These are phyloP conservation scores for Gracilaria gracilis DNA, from an alignment of 23 red algal species.

Conservation along the genomic window DNA sequence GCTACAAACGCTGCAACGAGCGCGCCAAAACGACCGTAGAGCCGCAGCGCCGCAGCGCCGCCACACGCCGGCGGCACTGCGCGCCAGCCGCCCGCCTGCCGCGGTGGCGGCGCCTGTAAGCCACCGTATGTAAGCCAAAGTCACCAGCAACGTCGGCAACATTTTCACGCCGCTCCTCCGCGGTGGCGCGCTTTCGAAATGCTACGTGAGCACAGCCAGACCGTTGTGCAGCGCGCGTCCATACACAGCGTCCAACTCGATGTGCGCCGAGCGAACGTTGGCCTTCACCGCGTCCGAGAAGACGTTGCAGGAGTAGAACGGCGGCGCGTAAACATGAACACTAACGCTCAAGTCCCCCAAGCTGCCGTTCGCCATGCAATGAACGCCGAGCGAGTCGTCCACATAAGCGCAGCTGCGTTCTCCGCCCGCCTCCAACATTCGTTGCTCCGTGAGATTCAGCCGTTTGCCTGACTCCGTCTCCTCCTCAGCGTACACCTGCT, in stretches of 20 bases:
- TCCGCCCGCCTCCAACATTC: too few species aligned
- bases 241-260: not conserved
- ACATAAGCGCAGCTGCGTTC: not conserved
- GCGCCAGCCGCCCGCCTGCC: not conserved
- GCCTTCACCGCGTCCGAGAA: not conserved
- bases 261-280: not conserved
- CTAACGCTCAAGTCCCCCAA: not conserved
- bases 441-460: not conserved
- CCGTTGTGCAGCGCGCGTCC: too few species aligned
- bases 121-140: not conserved
- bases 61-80: not conserved
- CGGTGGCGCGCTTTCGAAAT: too few species aligned
- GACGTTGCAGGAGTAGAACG: not conserved
- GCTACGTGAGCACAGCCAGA: too few species aligned
- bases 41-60: not conserved
- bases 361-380: not conserved
- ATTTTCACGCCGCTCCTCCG: too few species aligned
- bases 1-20: not conserved
- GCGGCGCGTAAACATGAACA: not conserved
- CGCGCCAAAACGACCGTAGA: not conserved
- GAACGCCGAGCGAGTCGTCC: not conserved
- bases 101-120: not conserved
- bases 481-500: not conserved
- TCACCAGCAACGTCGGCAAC: not conserved
- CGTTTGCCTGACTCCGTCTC: not conserved